Evolutionary conservation across 225 moss, liverwort and hornwort genomes (phyloP).

Genomic region (Rhytidiadelphus loreus): DNA sequence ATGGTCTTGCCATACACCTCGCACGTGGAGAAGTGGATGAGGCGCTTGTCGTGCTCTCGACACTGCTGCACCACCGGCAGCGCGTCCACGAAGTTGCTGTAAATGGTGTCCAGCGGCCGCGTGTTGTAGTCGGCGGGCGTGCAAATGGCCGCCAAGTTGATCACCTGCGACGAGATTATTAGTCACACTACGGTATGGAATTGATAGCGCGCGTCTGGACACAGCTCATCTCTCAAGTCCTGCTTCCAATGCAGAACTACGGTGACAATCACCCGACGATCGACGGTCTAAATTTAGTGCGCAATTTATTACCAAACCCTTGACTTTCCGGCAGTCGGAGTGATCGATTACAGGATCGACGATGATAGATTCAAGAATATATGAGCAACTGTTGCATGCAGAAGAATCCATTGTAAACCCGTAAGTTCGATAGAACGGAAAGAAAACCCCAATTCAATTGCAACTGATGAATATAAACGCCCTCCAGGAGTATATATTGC

Average conservation of each 20-base stretch:
- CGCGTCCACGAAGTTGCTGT: slow-evolving; percentile 60
- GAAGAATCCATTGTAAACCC: background rate
- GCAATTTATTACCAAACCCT: background rate
- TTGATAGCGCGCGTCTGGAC: background rate
- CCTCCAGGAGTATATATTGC: too few species aligned
- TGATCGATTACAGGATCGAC: background rate
- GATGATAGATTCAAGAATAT: background rate
- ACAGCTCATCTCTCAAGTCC: background rate
- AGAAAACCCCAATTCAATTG: background rate
- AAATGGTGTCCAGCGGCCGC: slow-evolving; percentile 48
- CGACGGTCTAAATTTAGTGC: background rate
- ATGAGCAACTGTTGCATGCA: background rate
- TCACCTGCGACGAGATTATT: background rate
- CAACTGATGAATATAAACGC: too few species aligned
- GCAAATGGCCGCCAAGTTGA: slow-evolving; percentile 56
- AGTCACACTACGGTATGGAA: background rate
- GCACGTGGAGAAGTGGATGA: slow-evolving; percentile 56
- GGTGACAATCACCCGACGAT: background rate
- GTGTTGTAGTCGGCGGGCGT: slow-evolving; percentile 59
- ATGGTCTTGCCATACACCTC: slow-evolving; percentile 61
- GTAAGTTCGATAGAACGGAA: too few species aligned
- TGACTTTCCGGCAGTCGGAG: background rate
- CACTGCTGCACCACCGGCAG: slow-evolving; percentile 47
- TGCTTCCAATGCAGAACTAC: background rate
- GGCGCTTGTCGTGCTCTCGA: slow-evolving; percentile 30